Evolutionary conservation across 1,284 basidiomycete species (phyloP).

Genomic region (Coniophora puteana): DNA sequence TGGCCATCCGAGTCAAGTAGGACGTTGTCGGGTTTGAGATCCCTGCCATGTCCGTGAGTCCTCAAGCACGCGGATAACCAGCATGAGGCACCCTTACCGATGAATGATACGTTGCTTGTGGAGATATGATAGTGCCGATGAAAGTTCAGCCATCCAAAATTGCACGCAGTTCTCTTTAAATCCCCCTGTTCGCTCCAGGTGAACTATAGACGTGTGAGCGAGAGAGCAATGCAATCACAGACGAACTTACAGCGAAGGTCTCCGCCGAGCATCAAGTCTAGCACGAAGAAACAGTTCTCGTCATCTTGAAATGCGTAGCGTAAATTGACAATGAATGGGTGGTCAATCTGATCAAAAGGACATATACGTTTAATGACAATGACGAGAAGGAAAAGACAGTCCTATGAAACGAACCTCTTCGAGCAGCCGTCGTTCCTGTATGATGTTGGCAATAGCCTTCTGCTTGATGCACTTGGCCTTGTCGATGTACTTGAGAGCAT

Average conservation of each 20-base stretch:
- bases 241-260: slow-evolving; percentile 80
- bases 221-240: slow-evolving; percentile 27
- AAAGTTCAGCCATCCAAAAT: slow-evolving; percentile 90
- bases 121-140: slow-evolving; percentile 84
- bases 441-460: slow-evolving; percentile 90
- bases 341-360: slow-evolving; percentile 69
- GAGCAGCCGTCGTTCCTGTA: slow-evolving; percentile 86
- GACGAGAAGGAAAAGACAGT: slow-evolving; percentile 20
- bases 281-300: slow-evolving; percentile 96
- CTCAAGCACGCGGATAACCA: slow-evolving; percentile 26
- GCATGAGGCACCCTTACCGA: slow-evolving; percentile 47
- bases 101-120: slow-evolving; percentile 93
- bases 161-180: slow-evolving; percentile 81
- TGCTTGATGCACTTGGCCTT: slow-evolving; percentile 90
- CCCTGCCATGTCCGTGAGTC: slow-evolving; percentile 55
- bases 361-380: slow-evolving; percentile 18
- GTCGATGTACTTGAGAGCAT: slow-evolving; percentile 98
- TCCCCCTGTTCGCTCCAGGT: slow-evolving; percentile 77
- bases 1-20: slow-evolving; percentile 90
- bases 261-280: slow-evolving; percentile 95
- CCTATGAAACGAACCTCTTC: slow-evolving; percentile 83
- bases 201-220: slow-evolving; percentile 53
- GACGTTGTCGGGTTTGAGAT: slow-evolving; percentile 97
- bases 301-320: slow-evolving; percentile 98
- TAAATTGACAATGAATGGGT: slow-evolving; percentile 91